Evolutionary conservation across 768 basidiomycete species (phyloP), one percentile per base, ranked within the genome.

Genomic region (Lactarius tabidus): DNA sequence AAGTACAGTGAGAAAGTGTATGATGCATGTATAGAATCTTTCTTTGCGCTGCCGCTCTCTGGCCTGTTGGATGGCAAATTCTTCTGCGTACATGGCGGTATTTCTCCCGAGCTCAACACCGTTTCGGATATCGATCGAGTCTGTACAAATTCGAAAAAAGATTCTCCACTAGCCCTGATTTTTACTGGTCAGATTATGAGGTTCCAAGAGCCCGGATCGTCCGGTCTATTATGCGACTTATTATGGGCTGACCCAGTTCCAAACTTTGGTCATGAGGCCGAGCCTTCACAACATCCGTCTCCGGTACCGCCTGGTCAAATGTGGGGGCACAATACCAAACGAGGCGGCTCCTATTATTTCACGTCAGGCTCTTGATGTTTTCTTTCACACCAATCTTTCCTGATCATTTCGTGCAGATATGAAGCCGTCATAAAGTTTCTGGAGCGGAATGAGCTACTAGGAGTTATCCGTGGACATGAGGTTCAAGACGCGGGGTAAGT

Each of bases 61-160:
- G 97, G 93, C 8, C 79, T 98, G 63, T 91, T 99, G 75, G 97
- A 99, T 74, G 83, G 86, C 67, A 91, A 93, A 71, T 98, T 99
- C 80, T 90, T 99, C 75, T 98, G 96, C 72, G 94, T 98, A 2
- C 97, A 98, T 70, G 97, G 97, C 2, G 97, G 97, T 4, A 82
- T 99, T 41, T 94, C 92, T 0, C 97, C 97, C 0, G 87, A 91
- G 68, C 81, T 99, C 1, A 77, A 87, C 52, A 86, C 85, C 7
- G 79, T 99, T 4, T 85, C 86, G 38, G 96, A 99, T 73, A 70
- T 96, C 10, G 75, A 81, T 29, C 75, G 75, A 28, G 92, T 93
- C 60, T 59, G 83, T 78, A 28, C n/a, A 43, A 29, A 23, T 33
- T 35, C 18, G 23, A 41, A 51, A 23, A 51, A n/a, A 48, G 17